Evolutionary conservation across 306 rosid species (phyloP).

Genomic region (Prunus padus): DNA sequence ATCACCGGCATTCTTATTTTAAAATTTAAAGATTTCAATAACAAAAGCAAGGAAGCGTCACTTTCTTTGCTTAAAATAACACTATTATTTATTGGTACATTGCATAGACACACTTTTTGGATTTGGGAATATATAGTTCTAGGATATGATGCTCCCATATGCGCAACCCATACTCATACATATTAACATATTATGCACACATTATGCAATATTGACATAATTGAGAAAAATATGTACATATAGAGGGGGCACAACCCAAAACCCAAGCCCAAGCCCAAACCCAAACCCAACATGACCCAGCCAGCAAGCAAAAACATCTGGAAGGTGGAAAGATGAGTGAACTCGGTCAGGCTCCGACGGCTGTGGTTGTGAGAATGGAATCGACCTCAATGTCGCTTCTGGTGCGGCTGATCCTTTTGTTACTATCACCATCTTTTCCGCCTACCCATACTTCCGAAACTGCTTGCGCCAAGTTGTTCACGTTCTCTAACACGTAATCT

Average conservation of each 20-base stretch:
- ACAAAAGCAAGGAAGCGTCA: not conserved
- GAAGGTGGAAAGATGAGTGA: not conserved
- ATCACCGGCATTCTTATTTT: not conserved
- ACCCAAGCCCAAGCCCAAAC: not conserved
- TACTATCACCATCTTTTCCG: slow-evolving; percentile 28
- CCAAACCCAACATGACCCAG: not conserved
- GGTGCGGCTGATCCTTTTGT: slow-evolving; percentile 31
- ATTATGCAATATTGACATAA: not conserved
- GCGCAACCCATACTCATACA: slow-evolving; percentile 21
- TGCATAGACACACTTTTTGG: not conserved
- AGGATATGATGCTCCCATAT: not conserved
- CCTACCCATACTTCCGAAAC: slow-evolving; percentile 63
- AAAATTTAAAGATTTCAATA: not conserved
- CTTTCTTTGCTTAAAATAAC: not conserved
- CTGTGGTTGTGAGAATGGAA: slow-evolving; percentile 34
- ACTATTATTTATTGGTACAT: slow-evolving; percentile 6
- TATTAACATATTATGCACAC: not conserved
- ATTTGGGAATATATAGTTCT: not conserved
- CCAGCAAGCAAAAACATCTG: not conserved
- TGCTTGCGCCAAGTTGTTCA: slow-evolving; percentile 39
- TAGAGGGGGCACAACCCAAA: not conserved
- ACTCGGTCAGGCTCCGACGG: slow-evolving; percentile 58
- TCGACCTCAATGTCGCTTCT: slow-evolving; percentile 55
- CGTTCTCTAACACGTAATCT: slow-evolving; percentile 54
- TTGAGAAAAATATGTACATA: slow-evolving; percentile 2